phyloP scores from a whole-genome alignment of 257 asterid species.

The Parsonsia alboflavescens region DNA sequence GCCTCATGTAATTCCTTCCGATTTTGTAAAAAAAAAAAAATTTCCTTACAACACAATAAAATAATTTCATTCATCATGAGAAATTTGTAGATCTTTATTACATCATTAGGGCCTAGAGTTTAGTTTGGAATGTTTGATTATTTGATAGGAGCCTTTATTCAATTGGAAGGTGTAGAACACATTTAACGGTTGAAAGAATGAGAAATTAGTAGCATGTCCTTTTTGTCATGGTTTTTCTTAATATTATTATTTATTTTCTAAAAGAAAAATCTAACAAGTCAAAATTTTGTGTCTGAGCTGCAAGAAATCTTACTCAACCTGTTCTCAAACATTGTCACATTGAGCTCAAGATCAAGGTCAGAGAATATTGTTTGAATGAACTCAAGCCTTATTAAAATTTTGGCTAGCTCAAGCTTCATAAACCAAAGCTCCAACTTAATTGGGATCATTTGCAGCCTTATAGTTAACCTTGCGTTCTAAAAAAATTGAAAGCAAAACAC shows the following conservation, averaged over 20 bases:
- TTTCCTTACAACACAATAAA: neutral
- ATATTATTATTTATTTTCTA: too few species aligned
- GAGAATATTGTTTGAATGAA: neutral
- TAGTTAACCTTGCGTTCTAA: constrained; percentile 9
- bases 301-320: neutral
- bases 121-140: too few species aligned
- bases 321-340: too few species aligned
- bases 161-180: too few species aligned
- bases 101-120: too few species aligned
- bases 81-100: too few species aligned
- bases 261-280: neutral
- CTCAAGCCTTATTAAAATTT: neutral
- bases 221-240: too few species aligned
- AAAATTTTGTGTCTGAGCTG: neutral
- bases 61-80: neutral
- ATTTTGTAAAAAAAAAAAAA: too few species aligned
- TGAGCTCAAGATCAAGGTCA: neutral
- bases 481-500: constrained; percentile 17
- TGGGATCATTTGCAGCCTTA: neutral
- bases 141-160: too few species aligned
- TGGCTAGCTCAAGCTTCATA: neutral
- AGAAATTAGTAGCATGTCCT: too few species aligned
- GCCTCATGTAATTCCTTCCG: neutral
- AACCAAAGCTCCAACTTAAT: neutral
- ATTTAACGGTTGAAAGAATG: too few species aligned